These are phyloP conservation scores for Yarrowia keelungensis DNA, from an alignment of 805 yeast genomes.

Conservation along the genomic window DNA sequence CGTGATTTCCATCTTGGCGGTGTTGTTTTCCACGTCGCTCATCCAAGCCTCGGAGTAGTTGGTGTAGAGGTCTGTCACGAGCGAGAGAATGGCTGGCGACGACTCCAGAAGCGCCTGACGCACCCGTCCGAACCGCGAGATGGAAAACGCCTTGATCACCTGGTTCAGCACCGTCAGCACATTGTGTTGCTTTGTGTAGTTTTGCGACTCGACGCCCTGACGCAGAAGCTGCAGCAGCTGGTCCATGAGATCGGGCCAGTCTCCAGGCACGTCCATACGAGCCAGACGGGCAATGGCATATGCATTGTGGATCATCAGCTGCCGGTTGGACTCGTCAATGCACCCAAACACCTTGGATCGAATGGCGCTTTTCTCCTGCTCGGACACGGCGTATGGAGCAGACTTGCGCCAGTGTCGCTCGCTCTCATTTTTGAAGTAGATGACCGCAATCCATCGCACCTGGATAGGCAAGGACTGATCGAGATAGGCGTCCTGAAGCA, in stretches of 20 bases:
- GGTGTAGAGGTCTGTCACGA: constrained; percentile 65
- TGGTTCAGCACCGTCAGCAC: constrained; percentile 74
- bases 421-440: constrained; percentile 86
- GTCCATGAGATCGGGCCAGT: constrained; percentile 85
- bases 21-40: constrained; percentile 45
- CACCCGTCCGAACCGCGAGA: constrained; percentile 83
- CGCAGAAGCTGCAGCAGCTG: constrained; percentile 51
- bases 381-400: constrained; percentile 59
- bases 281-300: constrained; percentile 80
- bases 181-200: constrained; percentile 61
- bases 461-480: constrained; percentile 66
- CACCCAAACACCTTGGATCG: constrained; percentile 63
- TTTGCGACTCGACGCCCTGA: constrained; percentile 55
- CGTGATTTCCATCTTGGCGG: constrained; percentile 72
- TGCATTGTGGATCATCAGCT: constrained; percentile 81
- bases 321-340: constrained; percentile 73
- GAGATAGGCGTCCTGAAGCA: constrained; percentile 66
- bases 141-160: constrained; percentile 72
- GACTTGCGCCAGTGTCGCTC: constrained; percentile 85
- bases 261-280: constrained; percentile 82
- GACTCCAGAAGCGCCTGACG: constrained; percentile 77
- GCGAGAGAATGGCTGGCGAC: constrained; percentile 66
- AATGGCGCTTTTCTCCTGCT: constrained; percentile 74
- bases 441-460: constrained; percentile 84
- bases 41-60: constrained; percentile 68